Percentiles rank a stretch among this genome's conserved stretches.
phyloP scores from a whole-genome alignment of 768 basidiomycete genomes.

The Lyophyllum shimeji region DNA sequence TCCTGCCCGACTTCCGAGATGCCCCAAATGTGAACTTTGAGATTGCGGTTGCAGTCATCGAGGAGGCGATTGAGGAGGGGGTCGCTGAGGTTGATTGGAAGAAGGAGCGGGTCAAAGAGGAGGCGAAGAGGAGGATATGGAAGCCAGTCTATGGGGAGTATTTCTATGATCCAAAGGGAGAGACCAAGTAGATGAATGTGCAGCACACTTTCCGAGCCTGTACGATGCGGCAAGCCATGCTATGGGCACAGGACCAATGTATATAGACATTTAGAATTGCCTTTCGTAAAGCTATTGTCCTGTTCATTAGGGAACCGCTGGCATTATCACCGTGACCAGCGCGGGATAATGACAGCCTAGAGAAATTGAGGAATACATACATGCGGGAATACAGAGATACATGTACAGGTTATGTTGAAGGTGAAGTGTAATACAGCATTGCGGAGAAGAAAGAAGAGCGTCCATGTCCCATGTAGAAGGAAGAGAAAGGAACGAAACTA shows the following conservation, averaged over 20 bases:
- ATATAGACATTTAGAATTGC: too few relatives aligned
- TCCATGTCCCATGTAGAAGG: background rate
- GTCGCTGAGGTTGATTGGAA: conserved; percentile 58
- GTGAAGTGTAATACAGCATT: background rate
- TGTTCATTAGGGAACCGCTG: too few relatives aligned
- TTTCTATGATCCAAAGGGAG: conserved; percentile 58
- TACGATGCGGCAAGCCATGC: background rate
- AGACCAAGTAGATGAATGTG: background rate
- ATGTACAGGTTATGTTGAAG: conserved; percentile 2
- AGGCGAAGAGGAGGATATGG: conserved; percentile 57
- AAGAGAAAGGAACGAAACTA: background rate
- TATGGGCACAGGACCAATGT: too few relatives aligned
- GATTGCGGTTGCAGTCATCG: conserved; percentile 78
- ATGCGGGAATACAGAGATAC: conserved; percentile 2
- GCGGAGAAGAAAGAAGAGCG: background rate
- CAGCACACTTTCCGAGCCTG: background rate
- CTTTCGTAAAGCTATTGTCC: too few relatives aligned
- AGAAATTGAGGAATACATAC: background rate
- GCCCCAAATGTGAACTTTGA: conserved; percentile 76
- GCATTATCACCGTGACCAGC: background rate
- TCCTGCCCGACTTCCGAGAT: conserved; percentile 77
- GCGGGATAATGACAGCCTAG: background rate
- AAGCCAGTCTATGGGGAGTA: conserved; percentile 64
- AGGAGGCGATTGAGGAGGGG: conserved; percentile 76
- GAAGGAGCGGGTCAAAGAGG: conserved; percentile 53